A percentile compares a stretch with the other conserved stretches of the same genome.
phyloP scores from a whole-genome alignment of 2,329 filamentous ascomycete species.

The Aspergillus costaricaensis region DNA sequence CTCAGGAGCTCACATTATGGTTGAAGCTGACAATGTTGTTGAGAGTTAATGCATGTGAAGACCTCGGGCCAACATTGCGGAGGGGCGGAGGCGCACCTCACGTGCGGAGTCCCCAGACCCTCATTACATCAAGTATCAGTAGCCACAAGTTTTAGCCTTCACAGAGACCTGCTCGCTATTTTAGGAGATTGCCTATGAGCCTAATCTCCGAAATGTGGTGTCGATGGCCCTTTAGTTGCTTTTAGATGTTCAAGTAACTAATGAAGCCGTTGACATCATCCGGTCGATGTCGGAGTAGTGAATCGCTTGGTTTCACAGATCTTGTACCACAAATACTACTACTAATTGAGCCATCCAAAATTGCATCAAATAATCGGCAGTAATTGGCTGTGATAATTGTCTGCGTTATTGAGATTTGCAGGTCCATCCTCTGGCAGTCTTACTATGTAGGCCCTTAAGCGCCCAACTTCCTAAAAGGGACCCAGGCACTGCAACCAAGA shows the following conservation, averaged over 20 bases:
- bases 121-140: neutral
- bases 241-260: neutral
- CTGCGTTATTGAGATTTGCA: too few relatives aligned
- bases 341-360: too few relatives aligned
- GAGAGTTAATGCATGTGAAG: slow-evolving; percentile 24
- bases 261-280: neutral
- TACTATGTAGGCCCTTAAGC: neutral
- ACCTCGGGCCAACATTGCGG: slow-evolving; percentile 25
- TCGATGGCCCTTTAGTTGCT: neutral
- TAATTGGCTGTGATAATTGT: too few relatives aligned
- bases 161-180: neutral
- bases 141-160: too few relatives aligned
- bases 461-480: slow-evolving; percentile 3
- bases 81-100: slow-evolving; percentile 20
- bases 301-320: too few relatives aligned
- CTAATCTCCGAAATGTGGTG: neutral
- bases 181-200: neutral
- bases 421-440: too few relatives aligned
- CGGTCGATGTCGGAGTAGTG: neutral
- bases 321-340: too few relatives aligned
- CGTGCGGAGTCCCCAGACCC: slow-evolving; percentile 24
- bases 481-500: neutral
- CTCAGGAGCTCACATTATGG: slow-evolving; percentile 17
- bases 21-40: slow-evolving; percentile 8
- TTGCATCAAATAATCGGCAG: too few relatives aligned